These are phyloP conservation scores for Chlorella variabilis DNA, from an alignment of 163 green algal genomes.

Conservation along the genomic window DNA sequence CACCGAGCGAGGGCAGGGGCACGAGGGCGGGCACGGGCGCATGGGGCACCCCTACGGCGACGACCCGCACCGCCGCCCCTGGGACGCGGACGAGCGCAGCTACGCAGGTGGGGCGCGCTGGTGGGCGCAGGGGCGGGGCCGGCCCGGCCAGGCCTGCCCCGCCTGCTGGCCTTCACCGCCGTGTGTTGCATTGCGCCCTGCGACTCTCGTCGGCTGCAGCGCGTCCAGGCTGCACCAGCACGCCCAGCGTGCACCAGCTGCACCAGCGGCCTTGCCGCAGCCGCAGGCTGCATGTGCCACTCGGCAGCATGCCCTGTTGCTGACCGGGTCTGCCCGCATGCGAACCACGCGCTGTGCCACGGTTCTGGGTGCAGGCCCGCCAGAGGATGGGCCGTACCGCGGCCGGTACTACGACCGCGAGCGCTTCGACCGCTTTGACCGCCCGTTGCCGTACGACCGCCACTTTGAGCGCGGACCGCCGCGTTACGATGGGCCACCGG, in stretches of 20 bases:
- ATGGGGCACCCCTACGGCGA: neutral
- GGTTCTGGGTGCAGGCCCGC: neutral
- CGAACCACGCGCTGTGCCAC: too few species aligned
- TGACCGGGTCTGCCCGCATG: too few species aligned
- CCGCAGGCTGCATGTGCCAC: too few species aligned
- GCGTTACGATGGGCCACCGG: neutral
- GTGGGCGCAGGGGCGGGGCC: too few species aligned
- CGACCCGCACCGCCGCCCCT: slow-evolving; percentile 22
- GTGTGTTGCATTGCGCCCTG: neutral
- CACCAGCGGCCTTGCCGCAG: too few species aligned
- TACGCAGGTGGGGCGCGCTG: slow-evolving; percentile 13
- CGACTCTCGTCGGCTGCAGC: too few species aligned
- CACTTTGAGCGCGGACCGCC: neutral
- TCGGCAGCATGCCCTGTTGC: too few species aligned
- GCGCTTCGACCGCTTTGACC: neutral
- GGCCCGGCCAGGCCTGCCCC: too few species aligned
- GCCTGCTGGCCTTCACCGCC: neutral
- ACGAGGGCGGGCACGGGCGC: neutral
- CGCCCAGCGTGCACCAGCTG: too few species aligned
- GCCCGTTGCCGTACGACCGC: slow-evolving; percentile 1
- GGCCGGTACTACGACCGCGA: neutral
- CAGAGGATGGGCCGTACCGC: slow-evolving; percentile 1
- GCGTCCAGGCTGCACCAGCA: too few species aligned
- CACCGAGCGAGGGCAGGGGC: neutral
- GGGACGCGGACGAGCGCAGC: slow-evolving; percentile 39